Evolutionary conservation across 495 filamentous ascomycete species (phyloP), one percentile per base, ranked within the genome.

Genomic region (Stereocaulon alpinum): DNA sequence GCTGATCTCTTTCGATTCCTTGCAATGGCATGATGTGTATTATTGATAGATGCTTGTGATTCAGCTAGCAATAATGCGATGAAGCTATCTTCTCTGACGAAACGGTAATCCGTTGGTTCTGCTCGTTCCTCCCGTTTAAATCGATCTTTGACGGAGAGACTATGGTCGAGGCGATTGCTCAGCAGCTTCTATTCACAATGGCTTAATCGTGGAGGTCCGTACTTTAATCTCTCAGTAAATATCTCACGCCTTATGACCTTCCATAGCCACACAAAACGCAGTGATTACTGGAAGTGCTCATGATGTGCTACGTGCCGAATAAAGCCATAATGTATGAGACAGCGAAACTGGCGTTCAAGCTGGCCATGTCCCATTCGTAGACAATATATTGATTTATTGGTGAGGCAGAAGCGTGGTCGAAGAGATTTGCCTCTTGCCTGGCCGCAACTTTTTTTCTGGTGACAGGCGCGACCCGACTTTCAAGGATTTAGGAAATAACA

Each of bases 401-500:
- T 37, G 1, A 53, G 24, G n/a, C 2, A 12, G 15, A 17, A 14
- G 14, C 5, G 34, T 37, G 34, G 12, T 11, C 9, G 34, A 37
- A 37, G 34, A 37, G 7, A 10, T 37, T 37, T 37, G 30, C 24
- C 24, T 47, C 29, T 15, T 44, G 24, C 17, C n/a, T n/a, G 6
- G 54, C 29, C 40, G 34, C 34, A 37, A 37, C 34, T 37, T 37
- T 37, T 34, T 37, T 37, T 37, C 34, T 10, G 34, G 34, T 37
- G 34, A 14, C 3, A 18, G 6, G 42, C 55, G 55, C 34, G 44
- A 45, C 55, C 30, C 30, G 30, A 34, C 55, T 47, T 47, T 40
- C 40, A 7, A 18, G 18, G n/a, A 45, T 45, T n/a, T 40, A 44
- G 56, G 56, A 59, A 40, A 50, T 59, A 59, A 59, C 45, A 59